A percentile compares a stretch with the other conserved stretches of the same genome.
Evolutionary conservation across 306 rosid genomes (phyloP).

Genomic region (Styphnolobium japonicum): DNA sequence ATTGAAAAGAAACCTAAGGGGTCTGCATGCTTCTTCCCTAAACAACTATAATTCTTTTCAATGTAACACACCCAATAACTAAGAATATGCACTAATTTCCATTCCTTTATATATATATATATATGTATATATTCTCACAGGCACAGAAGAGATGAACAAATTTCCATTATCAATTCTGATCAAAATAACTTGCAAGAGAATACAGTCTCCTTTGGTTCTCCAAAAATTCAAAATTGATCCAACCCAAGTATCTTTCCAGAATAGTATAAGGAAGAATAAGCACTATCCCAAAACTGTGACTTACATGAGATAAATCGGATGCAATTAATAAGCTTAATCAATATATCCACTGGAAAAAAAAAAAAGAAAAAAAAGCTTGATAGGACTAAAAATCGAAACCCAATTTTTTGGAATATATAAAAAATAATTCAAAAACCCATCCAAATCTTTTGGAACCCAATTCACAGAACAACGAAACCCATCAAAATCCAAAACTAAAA

Average conservation of each 20-base stretch:
- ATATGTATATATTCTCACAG: background rate
- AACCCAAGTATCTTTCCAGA: background rate
- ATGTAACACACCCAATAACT: background rate
- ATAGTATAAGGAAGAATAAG: background rate
- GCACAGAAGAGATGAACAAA: constrained; percentile 2
- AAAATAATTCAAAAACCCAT: background rate
- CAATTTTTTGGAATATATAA: background rate
- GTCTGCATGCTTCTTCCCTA: background rate
- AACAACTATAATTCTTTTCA: background rate
- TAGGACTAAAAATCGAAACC: background rate
- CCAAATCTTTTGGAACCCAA: background rate
- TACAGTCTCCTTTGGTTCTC: background rate
- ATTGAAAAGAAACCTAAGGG: background rate
- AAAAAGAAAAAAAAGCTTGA: too few species aligned
- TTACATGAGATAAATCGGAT: background rate
- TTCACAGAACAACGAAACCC: background rate
- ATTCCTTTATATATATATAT: background rate
- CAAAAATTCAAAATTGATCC: background rate
- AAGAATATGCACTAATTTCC: background rate
- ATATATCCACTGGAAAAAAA: background rate
- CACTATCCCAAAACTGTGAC: background rate
- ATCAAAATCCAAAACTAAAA: background rate
- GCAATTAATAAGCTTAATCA: background rate
- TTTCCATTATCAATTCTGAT: background rate
- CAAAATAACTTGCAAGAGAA: constrained; percentile 1